These are phyloP conservation scores for Vitis hybrid DNA, from an alignment of 177 flowering plant species.

Conservation along the genomic window DNA sequence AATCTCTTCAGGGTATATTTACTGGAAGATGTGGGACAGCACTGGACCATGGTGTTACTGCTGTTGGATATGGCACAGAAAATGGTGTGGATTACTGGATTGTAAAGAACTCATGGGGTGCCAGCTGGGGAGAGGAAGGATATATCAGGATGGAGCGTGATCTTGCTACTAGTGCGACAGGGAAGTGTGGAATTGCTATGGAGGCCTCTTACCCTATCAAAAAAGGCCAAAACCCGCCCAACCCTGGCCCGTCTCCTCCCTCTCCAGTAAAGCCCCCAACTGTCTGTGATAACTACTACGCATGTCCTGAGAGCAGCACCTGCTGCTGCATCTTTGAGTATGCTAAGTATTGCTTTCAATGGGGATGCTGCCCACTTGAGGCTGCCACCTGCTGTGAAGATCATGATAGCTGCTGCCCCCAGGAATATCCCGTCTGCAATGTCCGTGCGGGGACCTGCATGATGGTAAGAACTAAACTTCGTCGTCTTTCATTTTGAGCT, in stretches of 20 bases:
- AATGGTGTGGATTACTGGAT: conserved; percentile 72
- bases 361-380: conserved; percentile 94
- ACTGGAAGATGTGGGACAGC: conserved; percentile 60
- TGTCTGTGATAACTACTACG: conserved; percentile 49
- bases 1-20: conserved; percentile 58
- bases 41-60: conserved; percentile 72
- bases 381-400: conserved; percentile 82
- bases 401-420: conserved; percentile 80
- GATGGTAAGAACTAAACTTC: conserved; percentile 31
- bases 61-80: conserved; percentile 76
- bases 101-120: conserved; percentile 82
- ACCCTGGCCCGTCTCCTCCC: conserved; percentile 87
- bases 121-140: conserved; percentile 70
- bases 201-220: conserved; percentile 71
- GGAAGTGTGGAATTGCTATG: conserved; percentile 74
- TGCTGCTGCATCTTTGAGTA: conserved; percentile 65
- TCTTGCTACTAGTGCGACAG: conserved; percentile 25
- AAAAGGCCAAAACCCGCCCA: conserved; percentile 62
- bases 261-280: conserved; percentile 51
- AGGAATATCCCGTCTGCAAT: conserved; percentile 77
- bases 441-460: conserved; percentile 57
- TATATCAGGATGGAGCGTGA: conserved; percentile 73
- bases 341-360: conserved; percentile 44
- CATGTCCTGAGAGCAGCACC: conserved; percentile 51
- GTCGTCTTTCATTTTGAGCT: background rate